A percentile compares a stretch with the other conserved stretches of the same genome.
These are phyloP conservation scores for Trichoderma atrobrunneum DNA, from an alignment of 2,329 filamentous ascomycete genomes.

Conservation along the genomic window DNA sequence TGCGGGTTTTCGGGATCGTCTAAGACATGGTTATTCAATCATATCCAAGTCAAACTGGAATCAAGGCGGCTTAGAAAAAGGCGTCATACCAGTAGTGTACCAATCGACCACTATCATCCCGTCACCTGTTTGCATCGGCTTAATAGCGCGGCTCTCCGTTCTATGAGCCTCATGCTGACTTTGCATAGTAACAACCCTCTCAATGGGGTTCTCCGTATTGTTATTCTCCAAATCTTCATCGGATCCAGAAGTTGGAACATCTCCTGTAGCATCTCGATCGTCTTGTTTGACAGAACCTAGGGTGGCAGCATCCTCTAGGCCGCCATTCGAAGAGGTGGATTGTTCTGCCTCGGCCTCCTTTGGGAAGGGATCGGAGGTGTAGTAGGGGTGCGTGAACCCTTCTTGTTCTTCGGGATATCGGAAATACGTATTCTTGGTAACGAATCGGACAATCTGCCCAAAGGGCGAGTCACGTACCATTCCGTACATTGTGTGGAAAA, in stretches of 20 bases:
- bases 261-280: neutral
- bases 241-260: neutral
- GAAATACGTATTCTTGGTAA: neutral
- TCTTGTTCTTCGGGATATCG: neutral
- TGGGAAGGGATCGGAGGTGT: neutral
- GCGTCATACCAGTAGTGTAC: neutral
- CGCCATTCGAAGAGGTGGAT: neutral
- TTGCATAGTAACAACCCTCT: neutral
- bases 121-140: neutral
- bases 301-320: neutral
- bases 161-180: neutral
- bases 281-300: neutral
- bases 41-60: neutral
- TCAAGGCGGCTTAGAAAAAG: rapidly evolving
- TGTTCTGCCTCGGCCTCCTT: neutral
- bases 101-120: neutral
- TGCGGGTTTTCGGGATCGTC: neutral
- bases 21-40: neutral
- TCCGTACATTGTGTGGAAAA: neutral
- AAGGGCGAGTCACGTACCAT: neutral
- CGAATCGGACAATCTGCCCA: neutral
- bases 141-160: neutral
- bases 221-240: neutral
- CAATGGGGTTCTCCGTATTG: neutral
- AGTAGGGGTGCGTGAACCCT: neutral